Percentiles rank a stretch among this genome's conserved stretches.
These are phyloP conservation scores for Rosa hybrid DNA, from an alignment of 331 rosid genomes.

Conservation along the genomic window DNA sequence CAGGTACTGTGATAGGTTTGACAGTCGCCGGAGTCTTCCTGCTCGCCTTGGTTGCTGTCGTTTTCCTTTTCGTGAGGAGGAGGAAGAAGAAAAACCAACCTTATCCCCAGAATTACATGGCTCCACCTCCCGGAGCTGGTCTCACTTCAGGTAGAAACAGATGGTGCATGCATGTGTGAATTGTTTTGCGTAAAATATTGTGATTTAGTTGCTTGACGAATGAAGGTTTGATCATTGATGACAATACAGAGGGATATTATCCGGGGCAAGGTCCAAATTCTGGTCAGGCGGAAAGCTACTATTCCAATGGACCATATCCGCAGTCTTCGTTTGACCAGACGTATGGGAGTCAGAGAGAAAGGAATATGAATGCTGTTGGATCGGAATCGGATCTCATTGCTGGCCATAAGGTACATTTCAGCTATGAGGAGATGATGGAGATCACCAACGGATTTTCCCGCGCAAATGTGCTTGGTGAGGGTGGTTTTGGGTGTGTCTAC, in stretches of 20 bases:
- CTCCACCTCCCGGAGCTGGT: slow-evolving; percentile 26
- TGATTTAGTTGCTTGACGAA: not conserved
- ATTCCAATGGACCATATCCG: slow-evolving; percentile 29
- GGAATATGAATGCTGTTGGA: slow-evolving; percentile 25
- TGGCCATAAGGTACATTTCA: slow-evolving; percentile 43
- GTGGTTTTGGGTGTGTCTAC: slow-evolving; percentile 90
- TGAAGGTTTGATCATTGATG: not conserved
- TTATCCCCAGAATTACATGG: slow-evolving; percentile 32
- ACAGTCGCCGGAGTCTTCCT: slow-evolving; percentile 46
- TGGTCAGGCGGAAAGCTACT: slow-evolving; percentile 34
- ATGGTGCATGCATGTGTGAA: not conserved
- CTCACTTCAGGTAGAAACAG: slow-evolving; percentile 42
- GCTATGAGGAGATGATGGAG: slow-evolving; percentile 65
- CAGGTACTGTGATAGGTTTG: slow-evolving; percentile 39
- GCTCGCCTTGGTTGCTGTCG: slow-evolving; percentile 40
- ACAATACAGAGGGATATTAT: slow-evolving; percentile 53
- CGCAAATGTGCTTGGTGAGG: slow-evolving; percentile 78
- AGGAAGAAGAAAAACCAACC: slow-evolving; percentile 29
- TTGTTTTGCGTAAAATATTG: not conserved
- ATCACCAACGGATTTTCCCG: slow-evolving; percentile 66
- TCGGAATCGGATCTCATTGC: slow-evolving; percentile 41
- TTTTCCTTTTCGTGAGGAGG: slow-evolving; percentile 28
- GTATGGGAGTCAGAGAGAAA: slow-evolving; percentile 40
- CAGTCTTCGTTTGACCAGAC: slow-evolving; percentile 27
- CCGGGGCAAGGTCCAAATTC: slow-evolving; percentile 39